Conservation (phyloP, 768 basidiomycete species). For the Suillus sp. region DNA sequence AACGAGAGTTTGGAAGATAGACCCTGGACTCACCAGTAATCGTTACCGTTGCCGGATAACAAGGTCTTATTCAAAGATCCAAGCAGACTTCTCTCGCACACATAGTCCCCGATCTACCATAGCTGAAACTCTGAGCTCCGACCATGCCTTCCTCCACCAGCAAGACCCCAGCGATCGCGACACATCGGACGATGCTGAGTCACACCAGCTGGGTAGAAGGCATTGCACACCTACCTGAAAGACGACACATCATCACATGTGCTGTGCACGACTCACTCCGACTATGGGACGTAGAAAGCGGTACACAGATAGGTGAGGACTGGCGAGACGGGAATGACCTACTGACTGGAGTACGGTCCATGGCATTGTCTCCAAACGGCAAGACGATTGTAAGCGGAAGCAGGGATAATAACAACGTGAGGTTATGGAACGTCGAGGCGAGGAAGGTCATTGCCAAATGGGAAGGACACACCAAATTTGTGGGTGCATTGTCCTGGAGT, state of each 20-base stretch:
- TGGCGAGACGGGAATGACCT: background rate
- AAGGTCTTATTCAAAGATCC: background rate
- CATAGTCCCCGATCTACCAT: background rate
- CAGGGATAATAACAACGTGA: background rate
- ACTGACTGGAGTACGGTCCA: too few species aligned
- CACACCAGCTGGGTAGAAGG: background rate
- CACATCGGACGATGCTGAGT: background rate
- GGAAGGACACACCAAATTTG: background rate
- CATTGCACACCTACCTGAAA: background rate
- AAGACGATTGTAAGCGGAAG: background rate
- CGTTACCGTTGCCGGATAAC: too few species aligned
- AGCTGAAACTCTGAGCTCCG: too few species aligned
- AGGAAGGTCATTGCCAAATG: background rate
- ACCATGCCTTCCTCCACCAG: background rate
- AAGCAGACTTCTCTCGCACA: background rate
- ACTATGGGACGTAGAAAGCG: background rate
- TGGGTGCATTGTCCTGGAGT: background rate
- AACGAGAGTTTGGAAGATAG: background rate
- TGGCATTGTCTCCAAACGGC: background rate
- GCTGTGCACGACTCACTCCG: background rate
- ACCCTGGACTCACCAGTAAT: background rate
- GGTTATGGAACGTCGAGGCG: background rate
- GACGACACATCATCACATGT: background rate
- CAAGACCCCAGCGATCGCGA: background rate
- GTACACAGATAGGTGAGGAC: background rate